Conservation (phyloP, 148 eudicot species). For the Rhododendron henanense region DNA sequence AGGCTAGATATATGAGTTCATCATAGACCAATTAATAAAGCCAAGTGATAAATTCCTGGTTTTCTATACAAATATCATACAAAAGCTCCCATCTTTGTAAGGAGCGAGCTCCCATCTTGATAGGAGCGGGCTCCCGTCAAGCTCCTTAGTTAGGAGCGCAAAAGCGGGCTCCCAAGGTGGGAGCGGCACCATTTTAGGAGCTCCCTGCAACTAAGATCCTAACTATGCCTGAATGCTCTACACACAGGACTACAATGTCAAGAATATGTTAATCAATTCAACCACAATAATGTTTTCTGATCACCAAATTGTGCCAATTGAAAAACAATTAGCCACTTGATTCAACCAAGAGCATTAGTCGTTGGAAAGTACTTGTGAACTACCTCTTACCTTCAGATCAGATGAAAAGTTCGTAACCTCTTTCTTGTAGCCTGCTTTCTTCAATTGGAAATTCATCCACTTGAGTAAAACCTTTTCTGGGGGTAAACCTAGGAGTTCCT, state of each 20-base stretch:
- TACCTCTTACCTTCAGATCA: conserved; percentile 60
- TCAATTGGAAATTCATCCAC: conserved; percentile 88
- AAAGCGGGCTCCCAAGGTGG: too few species aligned
- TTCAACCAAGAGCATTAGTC: background rate
- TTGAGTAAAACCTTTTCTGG: conserved; percentile 74
- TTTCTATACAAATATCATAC: too few species aligned
- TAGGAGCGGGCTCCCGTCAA: too few species aligned
- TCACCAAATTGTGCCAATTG: background rate
- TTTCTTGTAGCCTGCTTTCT: conserved; percentile 70
- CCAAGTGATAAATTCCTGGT: too few species aligned
- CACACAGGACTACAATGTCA: background rate
- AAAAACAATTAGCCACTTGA: background rate
- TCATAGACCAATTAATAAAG: too few species aligned
- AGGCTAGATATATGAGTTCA: too few species aligned
- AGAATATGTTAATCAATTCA: background rate
- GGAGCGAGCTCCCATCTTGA: too few species aligned
- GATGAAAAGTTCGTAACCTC: conserved; percentile 71
- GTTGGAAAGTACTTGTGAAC: background rate
- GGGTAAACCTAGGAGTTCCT: conserved; percentile 62
- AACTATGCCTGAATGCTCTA: background rate
- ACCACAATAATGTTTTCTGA: background rate
- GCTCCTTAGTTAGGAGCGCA: too few species aligned
- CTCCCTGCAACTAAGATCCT: too few species aligned
- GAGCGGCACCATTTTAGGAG: too few species aligned
- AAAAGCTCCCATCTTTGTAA: too few species aligned